Conservation (phyloP, 1,284 basidiomycete genomes). For the Wallemia mellicola region DNA sequence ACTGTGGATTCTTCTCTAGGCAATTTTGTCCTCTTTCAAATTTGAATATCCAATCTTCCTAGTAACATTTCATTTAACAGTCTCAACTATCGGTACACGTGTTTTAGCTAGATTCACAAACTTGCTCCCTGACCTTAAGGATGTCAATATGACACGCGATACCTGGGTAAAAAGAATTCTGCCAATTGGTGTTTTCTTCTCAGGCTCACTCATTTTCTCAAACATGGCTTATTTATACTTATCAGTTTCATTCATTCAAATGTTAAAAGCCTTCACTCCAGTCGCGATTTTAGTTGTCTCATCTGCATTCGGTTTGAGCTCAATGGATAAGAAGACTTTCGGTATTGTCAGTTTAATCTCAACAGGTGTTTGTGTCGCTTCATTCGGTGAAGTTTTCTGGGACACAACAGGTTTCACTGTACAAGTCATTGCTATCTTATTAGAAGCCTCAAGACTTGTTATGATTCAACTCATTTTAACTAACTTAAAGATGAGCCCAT, state of each 20-base stretch:
- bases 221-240: conserved; percentile 86
- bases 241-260: conserved; percentile 78
- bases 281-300: background rate
- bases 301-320: conserved; percentile 62
- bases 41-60: conserved; percentile 66
- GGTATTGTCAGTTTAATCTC: conserved; percentile 80
- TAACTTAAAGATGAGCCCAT: conserved; percentile 86
- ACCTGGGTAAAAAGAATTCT: conserved; percentile 65
- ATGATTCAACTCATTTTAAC: conserved; percentile 90
- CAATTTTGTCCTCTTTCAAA: conserved; percentile 41
- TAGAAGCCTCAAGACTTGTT: conserved; percentile 67
- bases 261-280: conserved; percentile 46
- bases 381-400: conserved; percentile 61
- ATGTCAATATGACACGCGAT: conserved; percentile 53
- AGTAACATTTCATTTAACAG: conserved; percentile 45
- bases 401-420: conserved; percentile 59
- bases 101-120: conserved; percentile 59
- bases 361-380: conserved; percentile 56
- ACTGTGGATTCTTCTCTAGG: background rate
- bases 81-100: conserved; percentile 42
- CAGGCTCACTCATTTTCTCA: conserved; percentile 62
- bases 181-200: conserved; percentile 53
- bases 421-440: conserved; percentile 52
- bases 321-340: conserved; percentile 48
- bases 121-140: conserved; percentile 63